Evolutionary conservation across 23 red algal genomes (phyloP), one percentile per base, ranked within the genome.

Genomic region (Agarophyton chilense): DNA sequence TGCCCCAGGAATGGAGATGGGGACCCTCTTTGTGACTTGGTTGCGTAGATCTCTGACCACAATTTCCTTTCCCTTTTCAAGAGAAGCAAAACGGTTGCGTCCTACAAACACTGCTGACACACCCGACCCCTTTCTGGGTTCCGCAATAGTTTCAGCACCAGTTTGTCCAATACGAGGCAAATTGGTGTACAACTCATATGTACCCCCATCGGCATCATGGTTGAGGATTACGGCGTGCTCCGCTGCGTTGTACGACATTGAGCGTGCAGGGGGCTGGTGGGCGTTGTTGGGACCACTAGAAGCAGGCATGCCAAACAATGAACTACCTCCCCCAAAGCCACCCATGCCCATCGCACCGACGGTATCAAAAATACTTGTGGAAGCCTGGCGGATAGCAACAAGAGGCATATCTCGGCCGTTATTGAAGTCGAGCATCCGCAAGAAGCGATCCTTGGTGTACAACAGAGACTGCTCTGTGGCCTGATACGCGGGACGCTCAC

Each of bases 401-500:
- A 98, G 55, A 46, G 97, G 94, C 84, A 90, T 67, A 64, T 99
- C 97, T 33, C 97, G 80, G 68, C 93, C 97, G 34, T 93, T 95
- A 67, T 99, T 86, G 24, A 99, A 93, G 57, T 96, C 91, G 28
- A 99, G 78, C 85, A 92, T 83, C 24, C 97, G 90, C 66, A 96
- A 65, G 66, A 94, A 94, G 52, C 97, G 86, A 34, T 99, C 97
- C 55, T 93, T 95, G 16, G 92, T 91, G 71, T 96, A 99, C 13
- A 96, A 58, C 26, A 99, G 24, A 13, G 38, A 50, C 44, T 78
- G 90, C 26, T 94, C 83, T 45, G 76, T 89, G 28, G 89, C 47
- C 44, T 88, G 82, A 64, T 92, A 99, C 19, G 97, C 87, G 6
- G 97, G 97, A 73, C 97, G 87, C 79, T 99, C 97, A 22, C 97